Base-by-base conservation (phyloP, 148 eudicot genomes). In the Rhododendron ovatum region DNA sequence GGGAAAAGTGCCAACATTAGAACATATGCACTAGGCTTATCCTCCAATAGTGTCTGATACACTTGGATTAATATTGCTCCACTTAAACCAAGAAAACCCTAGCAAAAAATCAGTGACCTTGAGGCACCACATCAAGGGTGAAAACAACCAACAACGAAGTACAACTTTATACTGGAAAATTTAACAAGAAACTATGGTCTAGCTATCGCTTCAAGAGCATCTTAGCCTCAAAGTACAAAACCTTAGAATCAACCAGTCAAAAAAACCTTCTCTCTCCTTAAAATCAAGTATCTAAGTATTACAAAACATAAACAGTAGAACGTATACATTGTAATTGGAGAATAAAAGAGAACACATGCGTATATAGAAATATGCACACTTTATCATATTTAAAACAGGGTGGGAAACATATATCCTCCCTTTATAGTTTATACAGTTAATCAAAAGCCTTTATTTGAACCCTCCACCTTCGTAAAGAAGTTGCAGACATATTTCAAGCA, bases 51-150 rank as follows among this genome's bases (percentile, higher is more conserved):
- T 45, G 92, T 94, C 86, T 88, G 93, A 82, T 94, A 94, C 30
- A 94, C 90, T 87, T 91, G 97, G 84, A 94, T 89, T 65, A 95
- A 45, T 87, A 95, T 92, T 51, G 98, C 95, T 81, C 95, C 97
- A 75, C 98, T 94, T 86, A 95, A 84, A 80, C 97, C 96, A 67
- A 94, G 91, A 88, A 93, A 95, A 30, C 96, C 94, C 96, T 95
- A 47, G 59, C 85, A 41, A 14, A 45, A 67, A 69, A 65, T 18
- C 20, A 74, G 47, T 18, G 63, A 81, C 39, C 9, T 81, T 81
- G 20, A 81, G 83, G 83, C 83, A 81, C 65, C 43, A 55, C 22
- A 12, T 55, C 63, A 57, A 57, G 24, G 41, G 41, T 39, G 41
- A 39, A 39, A 50, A 48, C 50, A 20, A 14, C 82, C 11, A 80